Evolutionary conservation across 2,329 filamentous ascomycete species (phyloP).

Genomic region (Fusarium virguliforme): DNA sequence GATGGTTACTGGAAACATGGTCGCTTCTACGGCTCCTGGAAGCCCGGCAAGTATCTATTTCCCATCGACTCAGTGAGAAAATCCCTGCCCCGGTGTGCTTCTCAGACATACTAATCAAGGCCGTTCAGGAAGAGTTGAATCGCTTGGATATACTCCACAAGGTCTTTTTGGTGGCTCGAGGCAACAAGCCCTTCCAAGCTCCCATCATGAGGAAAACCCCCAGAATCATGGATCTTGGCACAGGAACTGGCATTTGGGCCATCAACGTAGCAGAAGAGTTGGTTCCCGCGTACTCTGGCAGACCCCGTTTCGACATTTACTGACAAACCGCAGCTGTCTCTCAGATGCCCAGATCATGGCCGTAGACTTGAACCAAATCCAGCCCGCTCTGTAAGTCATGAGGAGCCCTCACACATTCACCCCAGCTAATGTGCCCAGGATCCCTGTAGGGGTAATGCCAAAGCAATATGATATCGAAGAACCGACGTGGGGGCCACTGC

Average conservation of each 20-base stretch:
- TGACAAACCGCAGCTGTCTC: conserved; percentile 40
- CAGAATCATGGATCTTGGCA: conserved; percentile 79
- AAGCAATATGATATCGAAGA: conserved; percentile 84
- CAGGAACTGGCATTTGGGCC: conserved; percentile 92
- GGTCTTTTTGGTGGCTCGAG: conserved; percentile 77
- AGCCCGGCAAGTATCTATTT: conserved; percentile 79
- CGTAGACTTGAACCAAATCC: conserved; percentile 60
- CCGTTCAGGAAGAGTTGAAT: conserved; percentile 76
- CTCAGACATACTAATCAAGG: conserved; percentile 34
- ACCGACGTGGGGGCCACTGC: conserved; percentile 69
- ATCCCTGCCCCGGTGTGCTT: background rate
- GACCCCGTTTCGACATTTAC: conserved; percentile 1
- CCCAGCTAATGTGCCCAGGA: conserved; percentile 65
- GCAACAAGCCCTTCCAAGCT: conserved; percentile 55
- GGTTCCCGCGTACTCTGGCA: conserved; percentile 51
- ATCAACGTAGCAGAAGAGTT: conserved; percentile 85
- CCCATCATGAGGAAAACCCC: conserved; percentile 38
- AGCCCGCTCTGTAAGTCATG: conserved; percentile 57
- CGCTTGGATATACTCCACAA: conserved; percentile 88
- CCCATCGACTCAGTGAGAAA: conserved; percentile 81
- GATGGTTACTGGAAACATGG: conserved; percentile 72
- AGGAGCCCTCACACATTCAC: background rate
- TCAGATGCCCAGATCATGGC: conserved; percentile 55
- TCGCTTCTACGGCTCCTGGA: conserved; percentile 78
- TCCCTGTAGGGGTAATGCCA: conserved; percentile 71